These are phyloP conservation scores for Alternaria longipes DNA, from an alignment of 2,329 filamentous ascomycete genomes.

Conservation along the genomic window DNA sequence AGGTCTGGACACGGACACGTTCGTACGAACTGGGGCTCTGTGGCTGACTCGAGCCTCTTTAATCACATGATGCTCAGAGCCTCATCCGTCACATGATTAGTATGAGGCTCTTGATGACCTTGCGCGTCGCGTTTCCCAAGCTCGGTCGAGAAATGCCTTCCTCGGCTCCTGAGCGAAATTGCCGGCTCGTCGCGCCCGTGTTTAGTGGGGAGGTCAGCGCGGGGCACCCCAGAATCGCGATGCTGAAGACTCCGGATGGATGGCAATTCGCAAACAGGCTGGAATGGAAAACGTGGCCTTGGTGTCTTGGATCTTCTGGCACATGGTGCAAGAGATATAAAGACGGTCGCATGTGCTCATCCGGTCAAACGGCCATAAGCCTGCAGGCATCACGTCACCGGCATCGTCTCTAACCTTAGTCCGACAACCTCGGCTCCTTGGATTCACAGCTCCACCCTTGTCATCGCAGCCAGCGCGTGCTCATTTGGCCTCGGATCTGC, in stretches of 20 bases:
- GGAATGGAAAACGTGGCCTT: neutral
- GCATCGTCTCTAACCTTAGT: constrained; percentile 24
- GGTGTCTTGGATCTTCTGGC: neutral
- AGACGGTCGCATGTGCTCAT: constrained; percentile 2
- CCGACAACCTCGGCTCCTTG: constrained; percentile 17
- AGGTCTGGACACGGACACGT: neutral
- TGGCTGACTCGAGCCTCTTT: neutral
- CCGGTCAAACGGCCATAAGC: constrained; percentile 22
- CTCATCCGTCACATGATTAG: neutral
- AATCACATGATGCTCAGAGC: neutral
- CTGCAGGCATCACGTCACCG: constrained; percentile 16
- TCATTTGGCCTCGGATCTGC: constrained; percentile 34
- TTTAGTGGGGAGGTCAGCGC: constrained; percentile 8
- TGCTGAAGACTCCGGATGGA: constrained; percentile 1
- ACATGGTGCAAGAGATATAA: neutral
- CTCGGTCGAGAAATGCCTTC: constrained; percentile 8
- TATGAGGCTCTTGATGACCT: neutral
- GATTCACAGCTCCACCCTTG: constrained; percentile 25
- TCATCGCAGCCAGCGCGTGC: constrained; percentile 31
- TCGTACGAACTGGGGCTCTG: constrained; percentile 6
- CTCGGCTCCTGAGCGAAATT: constrained; percentile 13
- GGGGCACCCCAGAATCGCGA: constrained; percentile 13
- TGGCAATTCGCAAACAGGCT: neutral
- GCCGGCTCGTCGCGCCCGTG: constrained; percentile 16
- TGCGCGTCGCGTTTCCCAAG: constrained; percentile 2